phyloP scores from a whole-genome alignment of 257 asterid genomes.

The Scutellaria baicalensis region DNA sequence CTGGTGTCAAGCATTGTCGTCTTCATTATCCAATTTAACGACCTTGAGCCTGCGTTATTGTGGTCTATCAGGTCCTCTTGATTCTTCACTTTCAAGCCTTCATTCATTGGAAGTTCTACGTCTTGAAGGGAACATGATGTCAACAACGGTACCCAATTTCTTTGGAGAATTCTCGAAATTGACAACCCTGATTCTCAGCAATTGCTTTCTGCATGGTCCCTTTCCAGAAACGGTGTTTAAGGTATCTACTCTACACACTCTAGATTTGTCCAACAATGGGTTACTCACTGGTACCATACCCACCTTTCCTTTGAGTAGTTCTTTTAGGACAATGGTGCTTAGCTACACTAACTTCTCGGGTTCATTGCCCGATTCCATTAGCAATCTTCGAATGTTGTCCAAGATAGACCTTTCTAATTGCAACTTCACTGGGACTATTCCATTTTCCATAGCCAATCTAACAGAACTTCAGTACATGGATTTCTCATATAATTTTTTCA shows the following conservation, averaged over 20 bases:
- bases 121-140: slow-evolving; percentile 31
- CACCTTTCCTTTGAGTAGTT: slow-evolving; percentile 16
- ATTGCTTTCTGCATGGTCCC: slow-evolving; percentile 29
- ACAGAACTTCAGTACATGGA: slow-evolving; percentile 29
- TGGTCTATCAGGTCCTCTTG: slow-evolving; percentile 28
- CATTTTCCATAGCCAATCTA: slow-evolving; percentile 25
- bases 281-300: slow-evolving; percentile 30
- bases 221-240: slow-evolving; percentile 31
- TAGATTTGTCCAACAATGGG: slow-evolving; percentile 27
- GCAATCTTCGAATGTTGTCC: slow-evolving; percentile 26
- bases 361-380: slow-evolving; percentile 28
- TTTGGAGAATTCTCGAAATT: slow-evolving; percentile 24
- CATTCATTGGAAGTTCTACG: slow-evolving; percentile 29
- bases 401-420: slow-evolving; percentile 26
- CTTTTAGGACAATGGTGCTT: slow-evolving; percentile 26
- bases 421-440: slow-evolving; percentile 37
- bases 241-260: slow-evolving; percentile 16
- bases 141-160: slow-evolving; percentile 19
- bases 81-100: slow-evolving; percentile 31
- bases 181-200: slow-evolving; percentile 24
- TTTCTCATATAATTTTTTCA: slow-evolving; percentile 31
- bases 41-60: slow-evolving; percentile 40
- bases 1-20: slow-evolving; percentile 33
- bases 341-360: slow-evolving; percentile 32
- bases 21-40: slow-evolving; percentile 26